These are phyloP conservation scores for Globisporangium camurandrum DNA, from an alignment of 352 stramenopile genomes.

Conservation along the genomic window DNA sequence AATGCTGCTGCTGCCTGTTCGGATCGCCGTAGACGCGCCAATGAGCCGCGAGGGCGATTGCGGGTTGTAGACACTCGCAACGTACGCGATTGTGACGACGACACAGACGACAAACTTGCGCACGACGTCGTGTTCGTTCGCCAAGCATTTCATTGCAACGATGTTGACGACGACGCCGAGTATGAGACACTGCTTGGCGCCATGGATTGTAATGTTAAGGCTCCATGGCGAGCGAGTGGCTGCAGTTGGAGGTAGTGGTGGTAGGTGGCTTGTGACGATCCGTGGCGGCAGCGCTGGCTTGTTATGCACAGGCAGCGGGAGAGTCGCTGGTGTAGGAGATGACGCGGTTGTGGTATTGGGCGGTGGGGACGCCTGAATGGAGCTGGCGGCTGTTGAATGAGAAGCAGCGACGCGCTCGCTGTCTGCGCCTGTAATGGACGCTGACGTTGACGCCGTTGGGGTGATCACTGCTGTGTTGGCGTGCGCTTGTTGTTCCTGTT, in stretches of 20 bases:
- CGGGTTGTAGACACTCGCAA: slow-evolving; percentile 53
- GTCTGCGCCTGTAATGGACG: neutral
- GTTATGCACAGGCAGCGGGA: neutral
- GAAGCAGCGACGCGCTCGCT: no score
- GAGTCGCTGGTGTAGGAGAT: neutral
- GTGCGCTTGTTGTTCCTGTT: slow-evolving; percentile 10
- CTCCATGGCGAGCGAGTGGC: slow-evolving; percentile 34
- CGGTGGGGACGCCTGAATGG: no score
- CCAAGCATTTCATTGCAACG: slow-evolving; percentile 52
- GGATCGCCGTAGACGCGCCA: neutral
- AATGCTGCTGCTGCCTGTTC: neutral
- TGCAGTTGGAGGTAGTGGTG: no score
- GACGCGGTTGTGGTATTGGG: neutral
- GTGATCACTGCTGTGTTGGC: slow-evolving; percentile 8
- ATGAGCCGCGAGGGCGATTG: slow-evolving; percentile 1
- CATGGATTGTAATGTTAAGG: slow-evolving; percentile 48
- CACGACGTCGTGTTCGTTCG: slow-evolving; percentile 58
- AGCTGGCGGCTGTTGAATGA: no score
- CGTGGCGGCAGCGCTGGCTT: slow-evolving; percentile 19
- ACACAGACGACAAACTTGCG: slow-evolving; percentile 57
- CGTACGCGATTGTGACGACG: slow-evolving; percentile 33
- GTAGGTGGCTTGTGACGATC: slow-evolving; percentile 15
- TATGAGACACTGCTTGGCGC: slow-evolving; percentile 67
- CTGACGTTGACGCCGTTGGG: slow-evolving; percentile 4
- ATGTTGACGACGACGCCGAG: slow-evolving; percentile 75